A percentile compares a stretch with the other conserved stretches of the same genome.
phyloP scores from a whole-genome alignment of 2,329 filamentous ascomycete species.

The Phaeosphaeriaceae sp. region DNA sequence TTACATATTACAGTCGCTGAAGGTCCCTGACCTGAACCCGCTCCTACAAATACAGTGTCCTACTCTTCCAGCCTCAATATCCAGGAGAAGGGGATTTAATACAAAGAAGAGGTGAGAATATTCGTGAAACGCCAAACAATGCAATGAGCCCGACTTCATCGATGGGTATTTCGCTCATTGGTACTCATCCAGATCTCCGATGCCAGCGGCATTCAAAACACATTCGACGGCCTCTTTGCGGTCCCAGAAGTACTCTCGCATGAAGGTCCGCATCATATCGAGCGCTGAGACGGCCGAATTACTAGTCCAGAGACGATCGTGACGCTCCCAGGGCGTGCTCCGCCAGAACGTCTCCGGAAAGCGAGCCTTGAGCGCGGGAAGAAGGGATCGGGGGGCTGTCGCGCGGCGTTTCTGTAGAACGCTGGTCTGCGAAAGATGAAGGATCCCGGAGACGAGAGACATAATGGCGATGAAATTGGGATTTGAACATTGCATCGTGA shows the following conservation, averaged over 20 bases:
- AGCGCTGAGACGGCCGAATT: slow-evolving; percentile 39
- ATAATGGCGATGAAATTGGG: slow-evolving; percentile 36
- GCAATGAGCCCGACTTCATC: slow-evolving; percentile 21
- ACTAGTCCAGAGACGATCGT: slow-evolving; percentile 45
- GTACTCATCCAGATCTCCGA: slow-evolving; percentile 35
- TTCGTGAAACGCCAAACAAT: slow-evolving; percentile 12
- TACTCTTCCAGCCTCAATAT: not conserved
- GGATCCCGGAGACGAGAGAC: slow-evolving; percentile 42
- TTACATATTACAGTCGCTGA: slow-evolving; percentile 1
- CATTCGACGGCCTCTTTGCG: slow-evolving; percentile 39
- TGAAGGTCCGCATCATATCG: slow-evolving; percentile 43
- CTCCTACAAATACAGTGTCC: not conserved
- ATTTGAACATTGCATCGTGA: slow-evolving; percentile 35
- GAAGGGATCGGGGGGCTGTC: slow-evolving; percentile 34
- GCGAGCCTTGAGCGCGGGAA: slow-evolving; percentile 33
- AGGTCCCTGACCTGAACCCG: not conserved
- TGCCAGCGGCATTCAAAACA: slow-evolving; percentile 36
- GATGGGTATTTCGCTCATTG: slow-evolving; percentile 8
- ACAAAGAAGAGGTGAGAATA: slow-evolving; percentile 7
- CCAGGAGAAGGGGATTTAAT: slow-evolving; percentile 6
- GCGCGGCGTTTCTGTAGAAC: slow-evolving; percentile 36
- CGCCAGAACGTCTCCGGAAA: slow-evolving; percentile 43
- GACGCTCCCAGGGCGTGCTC: slow-evolving; percentile 35
- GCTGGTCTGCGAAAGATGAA: slow-evolving; percentile 36
- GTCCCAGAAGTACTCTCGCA: slow-evolving; percentile 50